Conservation (phyloP, 495 filamentous ascomycete genomes). For the Penicillium flavigenum region DNA sequence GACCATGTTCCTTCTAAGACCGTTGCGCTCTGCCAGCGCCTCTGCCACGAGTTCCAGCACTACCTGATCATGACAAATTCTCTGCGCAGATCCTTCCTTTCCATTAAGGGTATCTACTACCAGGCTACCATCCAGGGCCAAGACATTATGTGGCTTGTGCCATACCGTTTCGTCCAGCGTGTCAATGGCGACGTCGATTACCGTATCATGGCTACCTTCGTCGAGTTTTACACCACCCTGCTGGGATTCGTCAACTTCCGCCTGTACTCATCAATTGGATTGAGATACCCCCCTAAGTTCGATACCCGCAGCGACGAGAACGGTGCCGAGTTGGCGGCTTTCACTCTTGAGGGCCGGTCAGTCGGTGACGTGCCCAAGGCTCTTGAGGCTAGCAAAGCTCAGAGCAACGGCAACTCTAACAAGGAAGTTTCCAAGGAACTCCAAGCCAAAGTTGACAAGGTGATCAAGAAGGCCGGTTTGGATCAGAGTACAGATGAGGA, state of each 20-base stretch:
- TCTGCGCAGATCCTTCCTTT: slow-evolving; percentile 91
- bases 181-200: slow-evolving; percentile 94
- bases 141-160: slow-evolving; percentile 94
- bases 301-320: slow-evolving; percentile 81
- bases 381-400: slow-evolving; percentile 50
- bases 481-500: slow-evolving; percentile 47
- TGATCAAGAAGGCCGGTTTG: slow-evolving; percentile 45
- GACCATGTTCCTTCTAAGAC: slow-evolving; percentile 86
- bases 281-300: slow-evolving; percentile 95
- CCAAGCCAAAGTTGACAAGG: slow-evolving; percentile 56
- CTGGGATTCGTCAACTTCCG: slow-evolving; percentile 94
- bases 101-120: slow-evolving; percentile 99
- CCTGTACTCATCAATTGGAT: slow-evolving; percentile 83
- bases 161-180: slow-evolving; percentile 93
- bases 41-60: slow-evolving; percentile 94
- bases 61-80: slow-evolving; percentile 90
- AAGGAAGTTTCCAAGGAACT: slow-evolving; percentile 49
- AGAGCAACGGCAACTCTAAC: slow-evolving; percentile 40
- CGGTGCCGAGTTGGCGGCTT: slow-evolving; percentile 88
- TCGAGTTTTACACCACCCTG: slow-evolving; percentile 96
- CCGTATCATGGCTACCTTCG: slow-evolving; percentile 97
- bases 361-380: slow-evolving; percentile 55
- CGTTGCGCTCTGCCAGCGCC: slow-evolving; percentile 84
- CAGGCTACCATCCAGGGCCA: slow-evolving; percentile 98
- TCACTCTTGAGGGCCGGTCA: slow-evolving; percentile 75